Conservation (phyloP, 169 alveolate species). For the Amoebophrya sp. region DNA sequence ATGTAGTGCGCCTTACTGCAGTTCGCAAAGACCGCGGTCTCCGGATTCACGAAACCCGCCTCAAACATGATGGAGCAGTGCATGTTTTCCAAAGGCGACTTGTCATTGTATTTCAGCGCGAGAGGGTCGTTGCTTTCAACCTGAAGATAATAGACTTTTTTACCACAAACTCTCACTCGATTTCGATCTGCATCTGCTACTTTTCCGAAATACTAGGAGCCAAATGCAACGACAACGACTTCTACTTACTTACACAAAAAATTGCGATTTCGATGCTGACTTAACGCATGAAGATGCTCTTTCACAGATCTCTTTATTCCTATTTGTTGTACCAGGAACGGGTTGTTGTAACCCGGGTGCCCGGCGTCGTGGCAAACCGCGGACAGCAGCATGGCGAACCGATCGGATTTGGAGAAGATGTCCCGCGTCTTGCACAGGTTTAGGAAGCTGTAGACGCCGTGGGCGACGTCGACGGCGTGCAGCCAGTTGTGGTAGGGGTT, state of each 20-base stretch:
- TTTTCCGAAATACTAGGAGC: no score
- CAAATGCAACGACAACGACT: no score
- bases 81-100: conserved; percentile 58
- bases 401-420: conserved; percentile 53
- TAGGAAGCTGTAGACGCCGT: conserved; percentile 54
- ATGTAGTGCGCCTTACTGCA: background rate
- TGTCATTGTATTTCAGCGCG: conserved; percentile 57
- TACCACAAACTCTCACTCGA: no score
- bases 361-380: conserved; percentile 64
- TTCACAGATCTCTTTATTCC: no score
- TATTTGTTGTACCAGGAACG: conserved; percentile 45
- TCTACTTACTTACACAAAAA: no score
- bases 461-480: conserved; percentile 74
- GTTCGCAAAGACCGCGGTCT: background rate
- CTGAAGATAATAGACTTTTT: no score
- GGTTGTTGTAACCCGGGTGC: conserved; percentile 62
- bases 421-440: conserved; percentile 43
- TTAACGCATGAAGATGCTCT: no score
- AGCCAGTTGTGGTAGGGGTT: conserved; percentile 69
- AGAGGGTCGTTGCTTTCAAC: conserved; percentile 39
- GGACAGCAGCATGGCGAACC: conserved; percentile 56
- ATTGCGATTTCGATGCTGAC: no score
- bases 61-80: conserved; percentile 58
- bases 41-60: background rate
- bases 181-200: no score